Conservation (phyloP, 169 alveolate species). For the Toxoplasma gondii region DNA sequence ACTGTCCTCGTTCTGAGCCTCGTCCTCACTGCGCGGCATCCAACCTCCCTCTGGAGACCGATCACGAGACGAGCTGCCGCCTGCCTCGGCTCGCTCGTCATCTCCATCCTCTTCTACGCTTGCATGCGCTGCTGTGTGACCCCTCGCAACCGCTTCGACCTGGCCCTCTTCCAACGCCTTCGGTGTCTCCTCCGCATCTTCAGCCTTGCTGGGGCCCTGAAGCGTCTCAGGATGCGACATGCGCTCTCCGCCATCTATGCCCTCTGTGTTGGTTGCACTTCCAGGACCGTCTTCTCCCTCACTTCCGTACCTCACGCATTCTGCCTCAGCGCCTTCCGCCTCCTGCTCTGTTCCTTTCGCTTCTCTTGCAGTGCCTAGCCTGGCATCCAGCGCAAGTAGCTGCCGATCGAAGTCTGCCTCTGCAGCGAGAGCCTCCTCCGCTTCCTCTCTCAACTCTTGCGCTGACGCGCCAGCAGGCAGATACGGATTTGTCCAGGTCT, state of each 20-base stretch:
- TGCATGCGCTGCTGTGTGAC: not conserved
- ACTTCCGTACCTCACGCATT: not conserved
- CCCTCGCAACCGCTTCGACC: not conserved
- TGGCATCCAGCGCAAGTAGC: not conserved
- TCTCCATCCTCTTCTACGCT: not conserved
- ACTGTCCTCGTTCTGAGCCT: too few species aligned
- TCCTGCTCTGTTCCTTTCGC: not conserved
- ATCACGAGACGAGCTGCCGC: not conserved
- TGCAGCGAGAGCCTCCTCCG: not conserved
- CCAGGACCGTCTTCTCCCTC: too few species aligned
- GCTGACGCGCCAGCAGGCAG: not conserved
- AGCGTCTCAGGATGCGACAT: too few species aligned
- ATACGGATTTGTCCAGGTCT: slow-evolving; percentile 14
- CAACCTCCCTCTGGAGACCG: too few species aligned
- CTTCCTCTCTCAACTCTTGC: not conserved
- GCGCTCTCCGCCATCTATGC: too few species aligned
- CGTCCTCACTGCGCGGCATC: too few species aligned
- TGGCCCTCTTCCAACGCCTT: too few species aligned
- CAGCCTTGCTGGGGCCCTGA: too few species aligned
- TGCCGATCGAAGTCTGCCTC: not conserved
- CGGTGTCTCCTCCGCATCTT: too few species aligned
- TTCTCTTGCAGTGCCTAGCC: not conserved
- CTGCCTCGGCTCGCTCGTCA: not conserved
- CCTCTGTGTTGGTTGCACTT: too few species aligned
- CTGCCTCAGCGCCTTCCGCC: not conserved